Evolutionary conservation across 768 basidiomycete genomes (phyloP).

Genomic region (Kwoniella mangroviensis): DNA sequence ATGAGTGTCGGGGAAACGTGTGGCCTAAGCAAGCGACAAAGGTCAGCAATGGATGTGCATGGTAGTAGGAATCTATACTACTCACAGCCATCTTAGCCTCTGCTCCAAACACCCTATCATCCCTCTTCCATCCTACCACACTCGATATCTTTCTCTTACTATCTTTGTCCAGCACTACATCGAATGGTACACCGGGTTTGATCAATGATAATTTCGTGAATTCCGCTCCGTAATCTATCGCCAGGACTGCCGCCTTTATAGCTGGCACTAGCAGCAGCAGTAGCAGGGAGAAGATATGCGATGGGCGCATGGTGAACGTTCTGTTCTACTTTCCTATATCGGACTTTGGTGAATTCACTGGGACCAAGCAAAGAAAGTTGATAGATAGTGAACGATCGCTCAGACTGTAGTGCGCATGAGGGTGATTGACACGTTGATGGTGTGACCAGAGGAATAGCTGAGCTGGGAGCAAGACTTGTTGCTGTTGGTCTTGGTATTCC

Average conservation of each 20-base stretch:
- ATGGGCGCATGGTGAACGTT: constrained; percentile 10
- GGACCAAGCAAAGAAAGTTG: neutral
- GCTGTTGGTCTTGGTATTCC: no score
- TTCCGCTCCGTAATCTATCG: constrained; percentile 97
- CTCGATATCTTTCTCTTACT: constrained; percentile 94
- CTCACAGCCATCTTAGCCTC: constrained; percentile 88
- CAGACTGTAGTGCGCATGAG: no score
- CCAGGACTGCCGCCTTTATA: constrained; percentile 69
- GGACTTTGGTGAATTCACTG: no score
- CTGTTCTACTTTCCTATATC: neutral
- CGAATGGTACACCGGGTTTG: constrained; percentile 92
- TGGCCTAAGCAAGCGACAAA: constrained; percentile 66
- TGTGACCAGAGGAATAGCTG: no score
- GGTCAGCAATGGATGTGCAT: neutral
- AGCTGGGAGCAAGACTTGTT: no score
- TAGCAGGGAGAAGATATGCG: constrained; percentile 21
- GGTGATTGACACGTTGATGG: no score
- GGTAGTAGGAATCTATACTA: constrained; percentile 28
- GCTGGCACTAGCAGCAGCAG: constrained; percentile 43
- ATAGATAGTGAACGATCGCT: neutral
- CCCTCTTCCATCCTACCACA: constrained; percentile 83
- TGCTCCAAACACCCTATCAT: constrained; percentile 83
- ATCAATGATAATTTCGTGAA: constrained; percentile 96
- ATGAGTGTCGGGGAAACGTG: constrained; percentile 85
- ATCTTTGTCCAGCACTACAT: constrained; percentile 93